These are phyloP conservation scores for Alternaria gaisen DNA, from an alignment of 2,329 filamentous ascomycete species.

Conservation along the genomic window DNA sequence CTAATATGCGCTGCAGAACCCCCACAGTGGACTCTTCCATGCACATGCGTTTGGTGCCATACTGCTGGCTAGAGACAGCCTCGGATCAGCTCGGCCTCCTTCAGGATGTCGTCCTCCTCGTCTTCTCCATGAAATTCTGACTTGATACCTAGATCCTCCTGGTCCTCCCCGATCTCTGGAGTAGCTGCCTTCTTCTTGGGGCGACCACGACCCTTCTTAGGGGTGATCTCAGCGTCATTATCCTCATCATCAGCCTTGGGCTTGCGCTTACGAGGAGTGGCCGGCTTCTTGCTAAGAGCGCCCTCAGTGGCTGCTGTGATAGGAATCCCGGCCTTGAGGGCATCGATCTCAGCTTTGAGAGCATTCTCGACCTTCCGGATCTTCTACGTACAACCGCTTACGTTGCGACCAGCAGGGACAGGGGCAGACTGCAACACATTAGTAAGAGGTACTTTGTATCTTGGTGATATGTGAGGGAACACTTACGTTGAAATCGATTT, in stretches of 20 bases:
- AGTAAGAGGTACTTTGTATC: background rate
- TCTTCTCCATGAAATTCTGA: background rate
- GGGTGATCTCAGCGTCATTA: background rate
- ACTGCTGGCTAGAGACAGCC: background rate
- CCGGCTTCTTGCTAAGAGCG: conserved; percentile 17
- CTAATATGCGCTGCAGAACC: background rate
- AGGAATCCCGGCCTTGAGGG: conserved; percentile 7
- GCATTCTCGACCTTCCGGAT: conserved; percentile 25
- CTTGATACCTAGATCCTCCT: background rate
- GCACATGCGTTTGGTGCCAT: background rate
- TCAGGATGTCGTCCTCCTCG: background rate
- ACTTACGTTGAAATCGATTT: conserved; percentile 26
- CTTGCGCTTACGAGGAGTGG: conserved; percentile 32
- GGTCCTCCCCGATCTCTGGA: background rate
- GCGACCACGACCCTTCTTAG: conserved; percentile 12
- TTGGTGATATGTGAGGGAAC: background rate
- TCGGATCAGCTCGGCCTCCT: background rate
- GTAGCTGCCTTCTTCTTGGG: conserved; percentile 6
- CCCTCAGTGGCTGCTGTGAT: background rate
- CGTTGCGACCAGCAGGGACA: conserved; percentile 29
- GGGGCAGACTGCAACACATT: conserved; percentile 24
- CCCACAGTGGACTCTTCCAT: background rate
- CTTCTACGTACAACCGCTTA: conserved; percentile 32
- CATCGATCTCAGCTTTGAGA: conserved; percentile 25
- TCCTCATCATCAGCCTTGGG: conserved; percentile 15